Conservation (phyloP, 2,329 filamentous ascomycete genomes). For the Metarhizium rileyi region DNA sequence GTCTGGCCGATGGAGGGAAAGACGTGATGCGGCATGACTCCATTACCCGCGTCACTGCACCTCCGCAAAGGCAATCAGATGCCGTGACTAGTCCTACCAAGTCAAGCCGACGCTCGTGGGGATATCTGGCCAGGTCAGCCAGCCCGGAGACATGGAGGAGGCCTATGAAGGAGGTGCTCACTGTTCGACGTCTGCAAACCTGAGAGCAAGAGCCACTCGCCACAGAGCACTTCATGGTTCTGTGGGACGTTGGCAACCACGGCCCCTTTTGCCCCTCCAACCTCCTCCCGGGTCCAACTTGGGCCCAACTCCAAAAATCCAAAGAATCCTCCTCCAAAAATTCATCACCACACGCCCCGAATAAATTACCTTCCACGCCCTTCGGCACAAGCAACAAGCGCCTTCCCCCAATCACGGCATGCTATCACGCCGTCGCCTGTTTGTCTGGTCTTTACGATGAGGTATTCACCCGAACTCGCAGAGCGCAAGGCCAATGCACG, state of each 20-base stretch:
- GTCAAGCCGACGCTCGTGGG: not conserved
- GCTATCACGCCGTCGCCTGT: not conserved
- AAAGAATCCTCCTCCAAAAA: slow-evolving; percentile 5
- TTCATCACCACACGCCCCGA: slow-evolving; percentile 7
- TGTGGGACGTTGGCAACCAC: slow-evolving; percentile 1
- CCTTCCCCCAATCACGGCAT: not conserved
- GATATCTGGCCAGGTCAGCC: too few relatives aligned
- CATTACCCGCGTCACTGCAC: not conserved
- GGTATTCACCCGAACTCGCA: not conserved
- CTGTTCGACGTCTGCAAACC: too few relatives aligned
- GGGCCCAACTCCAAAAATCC: slow-evolving; percentile 5
- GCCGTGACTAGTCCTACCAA: not conserved
- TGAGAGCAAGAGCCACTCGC: too few relatives aligned
- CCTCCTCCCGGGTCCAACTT: not conserved
- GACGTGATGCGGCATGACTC: slow-evolving; percentile 2
- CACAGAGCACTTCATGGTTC: not conserved
- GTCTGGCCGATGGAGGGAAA: not conserved
- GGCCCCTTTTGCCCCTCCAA: not conserved
- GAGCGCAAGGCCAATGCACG: not conserved
- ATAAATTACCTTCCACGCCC: not conserved
- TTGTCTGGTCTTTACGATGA: not conserved
- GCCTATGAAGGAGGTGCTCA: too few relatives aligned
- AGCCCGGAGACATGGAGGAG: too few relatives aligned
- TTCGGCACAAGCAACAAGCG: not conserved
- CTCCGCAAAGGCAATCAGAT: not conserved